Evolutionary conservation across 1,284 basidiomycete genomes (phyloP), one percentile per base, ranked within the genome.

Genomic region (Trametes pubescens): DNA sequence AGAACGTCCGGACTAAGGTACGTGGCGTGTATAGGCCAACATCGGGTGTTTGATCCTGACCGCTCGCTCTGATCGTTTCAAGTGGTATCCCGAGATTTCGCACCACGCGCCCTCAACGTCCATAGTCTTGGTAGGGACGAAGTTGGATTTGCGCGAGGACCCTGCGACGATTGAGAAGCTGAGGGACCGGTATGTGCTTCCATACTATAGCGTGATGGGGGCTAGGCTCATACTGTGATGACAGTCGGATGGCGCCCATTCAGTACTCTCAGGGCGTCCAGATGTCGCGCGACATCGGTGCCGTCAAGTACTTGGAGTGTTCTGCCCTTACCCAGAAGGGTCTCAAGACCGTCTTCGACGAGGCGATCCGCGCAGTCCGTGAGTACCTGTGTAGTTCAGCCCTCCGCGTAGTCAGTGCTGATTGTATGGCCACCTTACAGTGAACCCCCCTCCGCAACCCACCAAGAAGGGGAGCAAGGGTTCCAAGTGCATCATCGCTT

Each of bases 281-380:
- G 57, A 96, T 98, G 94, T 89, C 91, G 62, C 92, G 91, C 74
- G 96, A 99, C 73, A 98, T 99, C 69, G 92, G 92, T 43, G 97
- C 97, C 38, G 93, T 97, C 70, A 97, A 96, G 78, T 99, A 99
- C 76, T 81, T 99, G 64, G 97, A 99, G 79, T 99, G 97, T 77
- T 98, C 95, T 29, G 98, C 98, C 47, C 82, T 99, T 73, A 99
- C 98, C 51, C 98, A 99, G 84, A 97, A 98, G 80, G 96, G 95
- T 24, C 80, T 98, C 73, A 98, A 98, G 88, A 95, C 91, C 51
- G 96, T 98, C 49, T 98, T 98, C 77, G 96, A 98, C 77, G 96
- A 98, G 79, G 95, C 95, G 37, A 98, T 98, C 75, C 89, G 95
- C 65, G 91, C 91, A 65, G 93, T 94, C 73, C 80, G 94, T 96